Conservation (phyloP, 1,284 basidiomycete species). For the Naganishia sp. region DNA sequence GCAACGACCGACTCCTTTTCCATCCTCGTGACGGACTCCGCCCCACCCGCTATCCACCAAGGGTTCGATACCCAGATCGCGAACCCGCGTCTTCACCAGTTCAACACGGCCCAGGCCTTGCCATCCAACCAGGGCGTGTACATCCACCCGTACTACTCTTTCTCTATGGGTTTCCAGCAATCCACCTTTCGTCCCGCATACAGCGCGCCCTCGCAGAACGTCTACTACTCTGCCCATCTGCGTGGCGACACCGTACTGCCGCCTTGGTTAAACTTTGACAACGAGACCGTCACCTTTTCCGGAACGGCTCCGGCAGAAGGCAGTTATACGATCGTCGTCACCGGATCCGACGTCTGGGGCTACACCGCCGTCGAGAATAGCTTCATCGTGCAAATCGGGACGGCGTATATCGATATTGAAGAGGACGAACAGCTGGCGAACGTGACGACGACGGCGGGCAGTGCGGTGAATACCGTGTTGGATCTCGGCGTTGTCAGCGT, state of each 20-base stretch:
- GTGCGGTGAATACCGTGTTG: constrained; percentile 40
- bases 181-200: constrained; percentile 52
- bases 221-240: constrained; percentile 55
- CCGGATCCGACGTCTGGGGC: constrained; percentile 53
- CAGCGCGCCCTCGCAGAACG: constrained; percentile 40
- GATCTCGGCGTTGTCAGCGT: constrained; percentile 42
- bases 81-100: constrained; percentile 42
- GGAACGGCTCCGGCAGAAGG: constrained; percentile 57
- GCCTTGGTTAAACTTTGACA: constrained; percentile 58
- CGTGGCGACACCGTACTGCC: constrained; percentile 55
- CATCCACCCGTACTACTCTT: constrained; percentile 57
- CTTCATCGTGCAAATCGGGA: constrained; percentile 52
- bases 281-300: constrained; percentile 58
- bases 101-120: constrained; percentile 46
- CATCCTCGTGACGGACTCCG: constrained; percentile 51
- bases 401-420: constrained; percentile 39
- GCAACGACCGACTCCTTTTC: constrained; percentile 44
- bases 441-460: constrained; percentile 41
- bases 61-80: constrained; percentile 52
- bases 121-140: constrained; percentile 50
- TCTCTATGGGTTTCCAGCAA: constrained; percentile 59
- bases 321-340: constrained; percentile 49
- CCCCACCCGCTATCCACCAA: constrained; percentile 48
- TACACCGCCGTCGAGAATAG: constrained; percentile 52
- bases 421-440: constrained; percentile 27